Percentiles rank a stretch among this genome's conserved stretches.
These are phyloP conservation scores for Gynostemma pentaphyllum DNA, from an alignment of 306 rosid species.

Conservation along the genomic window DNA sequence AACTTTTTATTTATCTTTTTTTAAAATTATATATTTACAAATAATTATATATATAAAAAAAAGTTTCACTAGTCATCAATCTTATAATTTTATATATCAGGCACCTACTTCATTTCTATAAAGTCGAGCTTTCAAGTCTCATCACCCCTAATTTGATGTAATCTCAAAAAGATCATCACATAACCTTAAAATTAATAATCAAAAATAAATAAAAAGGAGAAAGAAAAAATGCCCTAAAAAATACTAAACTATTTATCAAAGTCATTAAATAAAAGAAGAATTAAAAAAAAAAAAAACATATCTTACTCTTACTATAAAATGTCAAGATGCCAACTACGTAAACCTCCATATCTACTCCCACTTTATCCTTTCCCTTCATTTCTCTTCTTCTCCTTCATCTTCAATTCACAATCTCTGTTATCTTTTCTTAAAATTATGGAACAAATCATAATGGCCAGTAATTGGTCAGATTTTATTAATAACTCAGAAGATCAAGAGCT, in stretches of 20 bases:
- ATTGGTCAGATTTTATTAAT: constrained; percentile 33
- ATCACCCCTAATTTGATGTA: too few relatives aligned
- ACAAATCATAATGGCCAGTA: constrained; percentile 16
- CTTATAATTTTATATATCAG: too few relatives aligned
- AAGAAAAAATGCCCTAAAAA: background rate
- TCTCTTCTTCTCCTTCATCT: constrained; percentile 13
- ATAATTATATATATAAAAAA: too few relatives aligned
- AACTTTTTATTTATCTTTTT: too few relatives aligned
- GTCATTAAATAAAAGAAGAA: constrained; percentile 10
- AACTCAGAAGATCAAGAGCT: constrained; percentile 43
- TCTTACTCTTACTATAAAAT: constrained; percentile 31
- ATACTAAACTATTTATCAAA: constrained; percentile 56
- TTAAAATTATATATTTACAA: too few relatives aligned
- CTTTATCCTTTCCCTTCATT: constrained; percentile 19
- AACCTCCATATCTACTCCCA: constrained; percentile 56
- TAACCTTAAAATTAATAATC: too few relatives aligned
- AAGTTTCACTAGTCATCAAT: too few relatives aligned
- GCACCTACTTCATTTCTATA: too few relatives aligned
- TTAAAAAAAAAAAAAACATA: constrained; percentile 19
- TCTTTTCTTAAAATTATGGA: constrained; percentile 22
- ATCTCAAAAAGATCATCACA: too few relatives aligned
- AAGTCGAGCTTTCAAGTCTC: too few relatives aligned
- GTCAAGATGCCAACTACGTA: constrained; percentile 37
- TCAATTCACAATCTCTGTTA: background rate
- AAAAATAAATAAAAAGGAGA: too few relatives aligned